phyloP scores from a whole-genome alignment of 495 filamentous ascomycete genomes.

The Geopyxis carbonaria region DNA sequence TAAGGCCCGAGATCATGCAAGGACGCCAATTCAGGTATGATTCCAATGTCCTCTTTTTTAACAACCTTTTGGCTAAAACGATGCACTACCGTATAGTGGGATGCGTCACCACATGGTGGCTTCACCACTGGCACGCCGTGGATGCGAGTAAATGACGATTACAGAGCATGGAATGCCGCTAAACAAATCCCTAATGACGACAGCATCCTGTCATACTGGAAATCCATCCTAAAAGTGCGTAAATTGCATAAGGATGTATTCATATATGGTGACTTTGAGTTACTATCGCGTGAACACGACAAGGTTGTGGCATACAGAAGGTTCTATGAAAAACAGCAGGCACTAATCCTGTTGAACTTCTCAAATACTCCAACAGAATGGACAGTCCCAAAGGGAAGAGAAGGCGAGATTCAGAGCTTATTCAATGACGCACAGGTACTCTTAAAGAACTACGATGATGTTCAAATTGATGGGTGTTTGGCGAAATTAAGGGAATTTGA shows the following conservation, averaged over 20 bases:
- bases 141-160: conserved; percentile 45
- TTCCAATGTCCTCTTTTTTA: not conserved
- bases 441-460: conserved; percentile 29
- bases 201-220: conserved; percentile 38
- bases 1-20: conserved; percentile 39
- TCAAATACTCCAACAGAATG: conserved; percentile 29
- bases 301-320: conserved; percentile 33
- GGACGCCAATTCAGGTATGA: conserved; percentile 30
- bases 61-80: not conserved
- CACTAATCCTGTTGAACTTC: conserved; percentile 38
- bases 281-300: conserved; percentile 32
- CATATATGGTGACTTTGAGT: conserved; percentile 38
- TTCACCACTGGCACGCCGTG: conserved; percentile 41
- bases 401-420: conserved; percentile 19
- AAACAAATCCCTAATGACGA: conserved; percentile 31
- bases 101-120: conserved; percentile 32
- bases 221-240: conserved; percentile 34
- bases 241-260: conserved; percentile 38
- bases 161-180: conserved; percentile 34
- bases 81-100: conserved; percentile 29
- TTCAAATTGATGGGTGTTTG: conserved; percentile 7
- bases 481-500: conserved; percentile 18
- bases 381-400: conserved; percentile 28
- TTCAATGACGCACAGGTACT: conserved; percentile 23
- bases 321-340: conserved; percentile 27